A percentile compares a stretch with the other conserved stretches of the same genome.
These are phyloP conservation scores for Mrakia frigida DNA, from an alignment of 768 basidiomycete species.

Conservation along the genomic window DNA sequence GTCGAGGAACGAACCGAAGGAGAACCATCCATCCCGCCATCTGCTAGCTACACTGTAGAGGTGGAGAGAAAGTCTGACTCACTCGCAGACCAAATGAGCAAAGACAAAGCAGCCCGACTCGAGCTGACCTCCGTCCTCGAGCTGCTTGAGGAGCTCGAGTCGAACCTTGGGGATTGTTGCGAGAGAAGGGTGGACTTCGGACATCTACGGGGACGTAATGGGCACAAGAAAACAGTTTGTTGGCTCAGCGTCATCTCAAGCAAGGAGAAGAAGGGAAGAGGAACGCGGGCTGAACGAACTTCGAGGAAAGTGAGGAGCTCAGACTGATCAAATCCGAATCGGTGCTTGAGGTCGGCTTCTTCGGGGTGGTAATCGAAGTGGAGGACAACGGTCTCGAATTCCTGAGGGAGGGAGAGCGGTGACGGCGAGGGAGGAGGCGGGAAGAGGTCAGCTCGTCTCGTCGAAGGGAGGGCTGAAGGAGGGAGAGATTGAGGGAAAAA, in stretches of 20 bases:
- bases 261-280: too few species aligned
- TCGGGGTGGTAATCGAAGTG: conserved; percentile 5
- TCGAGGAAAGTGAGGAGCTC: neutral
- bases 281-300: too few species aligned
- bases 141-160: neutral
- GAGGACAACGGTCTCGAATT: conserved; percentile 2
- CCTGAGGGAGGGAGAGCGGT: neutral
- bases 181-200: neutral
- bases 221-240: too few species aligned
- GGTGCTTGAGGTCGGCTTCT: neutral
- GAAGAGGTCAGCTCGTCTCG: too few species aligned
- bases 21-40: too few species aligned
- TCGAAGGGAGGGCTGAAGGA: neutral
- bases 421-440: neutral
- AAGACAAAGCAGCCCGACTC: conserved; percentile 2
- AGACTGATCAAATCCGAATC: conserved; percentile 6
- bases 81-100: conserved; percentile 10
- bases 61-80: neutral
- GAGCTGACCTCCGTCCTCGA: conserved; percentile 11
- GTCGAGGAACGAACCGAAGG: neutral
- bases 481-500: neutral
- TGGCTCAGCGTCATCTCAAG: too few species aligned
- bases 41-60: too few species aligned
- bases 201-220: neutral
- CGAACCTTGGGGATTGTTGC: neutral